A percentile compares a stretch with the other conserved stretches of the same genome.
phyloP scores from a whole-genome alignment of 352 stramenopile genomes.

The Phytopythium montanum region DNA sequence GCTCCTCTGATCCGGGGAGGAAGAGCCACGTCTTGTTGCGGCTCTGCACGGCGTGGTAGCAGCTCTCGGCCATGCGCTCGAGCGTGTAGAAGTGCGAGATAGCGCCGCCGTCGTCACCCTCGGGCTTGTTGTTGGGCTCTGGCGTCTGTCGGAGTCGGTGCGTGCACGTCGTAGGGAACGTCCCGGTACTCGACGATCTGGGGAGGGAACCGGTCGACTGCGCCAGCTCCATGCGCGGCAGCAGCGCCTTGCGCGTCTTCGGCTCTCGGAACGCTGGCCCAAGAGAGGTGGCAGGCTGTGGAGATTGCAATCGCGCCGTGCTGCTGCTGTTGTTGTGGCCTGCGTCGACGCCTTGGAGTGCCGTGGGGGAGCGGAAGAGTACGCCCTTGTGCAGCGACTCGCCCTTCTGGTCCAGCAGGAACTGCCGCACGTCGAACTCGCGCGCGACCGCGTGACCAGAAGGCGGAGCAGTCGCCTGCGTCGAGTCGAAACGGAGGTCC shows the following conservation, averaged over 20 bases:
- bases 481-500: slow-evolving; percentile 12
- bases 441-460: slow-evolving; percentile 10
- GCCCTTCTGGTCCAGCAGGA: slow-evolving; percentile 59
- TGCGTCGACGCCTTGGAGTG: slow-evolving; percentile 6
- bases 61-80: slow-evolving; percentile 65
- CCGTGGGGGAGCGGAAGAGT: slow-evolving; percentile 43
- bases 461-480: slow-evolving; percentile 3
- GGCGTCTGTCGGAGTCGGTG: not conserved
- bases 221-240: slow-evolving; percentile 36
- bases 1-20: slow-evolving; percentile 53
- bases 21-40: slow-evolving; percentile 78
- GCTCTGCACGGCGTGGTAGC: slow-evolving; percentile 64
- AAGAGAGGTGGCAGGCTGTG: not conserved
- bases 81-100: slow-evolving; percentile 80
- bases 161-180: not conserved
- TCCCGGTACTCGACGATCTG: not conserved
- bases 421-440: slow-evolving; percentile 64
- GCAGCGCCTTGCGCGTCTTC: slow-evolving; percentile 24
- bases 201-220: slow-evolving; percentile 21
- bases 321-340: slow-evolving; percentile 11
- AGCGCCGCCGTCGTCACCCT: slow-evolving; percentile 28
- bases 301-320: not conserved
- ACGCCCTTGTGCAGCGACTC: slow-evolving; percentile 47
- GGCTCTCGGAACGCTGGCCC: not conserved
- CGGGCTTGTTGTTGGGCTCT: slow-evolving; percentile 9